Evolutionary conservation across 139 green algal species (phyloP).

Genomic region (Spirogloea muscicola): DNA sequence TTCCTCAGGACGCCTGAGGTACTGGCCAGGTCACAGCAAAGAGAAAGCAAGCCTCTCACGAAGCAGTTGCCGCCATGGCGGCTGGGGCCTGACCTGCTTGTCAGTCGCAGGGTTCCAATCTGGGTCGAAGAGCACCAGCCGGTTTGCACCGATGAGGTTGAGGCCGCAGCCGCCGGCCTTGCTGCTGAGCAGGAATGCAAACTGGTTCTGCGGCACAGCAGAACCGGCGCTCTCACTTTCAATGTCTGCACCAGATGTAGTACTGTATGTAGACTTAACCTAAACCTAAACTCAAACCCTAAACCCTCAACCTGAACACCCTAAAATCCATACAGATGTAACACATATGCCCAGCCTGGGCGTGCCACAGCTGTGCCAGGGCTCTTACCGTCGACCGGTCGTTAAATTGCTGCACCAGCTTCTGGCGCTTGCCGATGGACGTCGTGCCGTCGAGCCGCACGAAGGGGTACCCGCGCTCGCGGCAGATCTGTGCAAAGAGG

Average conservation of each 20-base stretch:
- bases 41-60: no score
- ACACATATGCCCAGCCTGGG: no score
- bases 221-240: background rate
- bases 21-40: no score
- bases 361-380: no score
- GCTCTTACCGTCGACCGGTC: no score
- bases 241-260: background rate
- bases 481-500: slow-evolving; percentile 80
- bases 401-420: slow-evolving; percentile 84
- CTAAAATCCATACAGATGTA: no score
- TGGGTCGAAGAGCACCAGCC: slow-evolving; percentile 84
- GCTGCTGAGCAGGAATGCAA: slow-evolving; percentile 93
- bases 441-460: slow-evolving; percentile 89
- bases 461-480: slow-evolving; percentile 75
- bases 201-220: slow-evolving; percentile 61
- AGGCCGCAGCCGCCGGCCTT: slow-evolving; percentile 95
- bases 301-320: no score
- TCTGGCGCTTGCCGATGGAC: slow-evolving; percentile 86
- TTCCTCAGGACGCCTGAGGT: no score
- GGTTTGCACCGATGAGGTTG: slow-evolving; percentile 95
- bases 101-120: slow-evolving; percentile 91
- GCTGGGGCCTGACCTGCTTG: slow-evolving; percentile 67
- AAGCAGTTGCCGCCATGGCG: no score
- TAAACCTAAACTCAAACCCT: no score
- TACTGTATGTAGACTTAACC: no score